A percentile compares a stretch with the other conserved stretches of the same genome.
Conservation (phyloP, 306 rosid genomes). For the Alnus glutinosa region DNA sequence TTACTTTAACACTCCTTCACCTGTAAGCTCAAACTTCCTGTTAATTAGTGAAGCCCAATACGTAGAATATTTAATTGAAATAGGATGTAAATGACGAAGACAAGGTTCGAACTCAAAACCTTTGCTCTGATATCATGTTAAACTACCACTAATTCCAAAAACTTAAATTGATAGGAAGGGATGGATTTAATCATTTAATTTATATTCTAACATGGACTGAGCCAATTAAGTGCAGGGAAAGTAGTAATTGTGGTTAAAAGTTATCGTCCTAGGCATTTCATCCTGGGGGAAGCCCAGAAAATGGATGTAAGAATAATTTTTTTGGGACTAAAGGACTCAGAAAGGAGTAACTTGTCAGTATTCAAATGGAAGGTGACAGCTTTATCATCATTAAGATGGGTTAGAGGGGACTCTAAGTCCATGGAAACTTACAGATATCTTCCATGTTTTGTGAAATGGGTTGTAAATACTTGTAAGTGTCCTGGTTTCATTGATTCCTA, state of each 20-base stretch:
- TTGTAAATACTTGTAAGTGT: neutral
- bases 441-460: neutral
- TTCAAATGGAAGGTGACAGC: neutral
- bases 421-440: neutral
- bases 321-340: neutral
- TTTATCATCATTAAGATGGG: neutral
- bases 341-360: neutral
- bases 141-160: no score
- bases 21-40: no score
- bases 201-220: neutral
- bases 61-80: no score
- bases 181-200: no score
- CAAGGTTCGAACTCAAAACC: no score
- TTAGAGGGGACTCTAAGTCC: neutral
- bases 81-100: no score
- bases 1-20: no score
- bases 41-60: no score
- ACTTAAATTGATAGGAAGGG: no score
- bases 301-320: neutral
- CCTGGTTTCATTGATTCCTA: neutral
- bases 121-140: no score
- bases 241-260: neutral
- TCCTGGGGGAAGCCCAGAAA: neutral
- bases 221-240: neutral
- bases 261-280: neutral